Base-by-base conservation (phyloP, 192 early-diverging fungal genomes). In the Coemansia sp. region DNA sequence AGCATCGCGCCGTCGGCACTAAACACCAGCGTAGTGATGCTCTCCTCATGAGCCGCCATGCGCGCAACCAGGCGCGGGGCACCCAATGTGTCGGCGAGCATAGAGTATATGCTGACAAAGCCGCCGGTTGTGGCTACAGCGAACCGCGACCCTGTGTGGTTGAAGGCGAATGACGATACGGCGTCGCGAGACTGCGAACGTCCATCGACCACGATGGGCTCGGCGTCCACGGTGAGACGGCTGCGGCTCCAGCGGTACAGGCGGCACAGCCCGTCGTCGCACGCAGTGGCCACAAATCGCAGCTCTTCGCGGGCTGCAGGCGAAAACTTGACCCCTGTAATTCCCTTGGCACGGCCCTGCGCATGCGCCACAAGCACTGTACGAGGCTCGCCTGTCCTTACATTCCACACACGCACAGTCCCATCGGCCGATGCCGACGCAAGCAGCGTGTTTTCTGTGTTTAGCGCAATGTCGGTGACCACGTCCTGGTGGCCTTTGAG, bases 401-500 rank as follows among this genome's bases (percentile, higher is more conserved):
- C 64, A 55, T 87, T 84, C 92, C 91, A 95, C 1, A 95, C 83
- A 11, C 86, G 84, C 7, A 92, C 75, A 14, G 86, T 88, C n/a
- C 88, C 85, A 64, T 95, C 92, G 5, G 83, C 73, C 8, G 90
- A 88, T 2, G 92, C 85, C 2, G 91, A 87, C 2, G 91, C 92
- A 15, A 95, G 69, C 60, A 93, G 69, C 5, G 88, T 92, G 72
- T 92, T 93, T 24, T 91, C 89, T 11, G 80, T 53, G 72, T 90
- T 92, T 14, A 95, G 81, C 6, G 88, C 84, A 53, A 95, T 84
- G 61, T 92, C 91, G 0, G 88, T 85, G 49, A 95, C 87, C 35
- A 89, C 89, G 35, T 84, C 82, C 37, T 82, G 70, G 60, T 95
- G 93, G 11, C 92, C 92, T 58, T 92, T 85, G n/a, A 95, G 77